phyloP scores from a whole-genome alignment of 108 stramenopile species.

The Fistulifera solaris region DNA sequence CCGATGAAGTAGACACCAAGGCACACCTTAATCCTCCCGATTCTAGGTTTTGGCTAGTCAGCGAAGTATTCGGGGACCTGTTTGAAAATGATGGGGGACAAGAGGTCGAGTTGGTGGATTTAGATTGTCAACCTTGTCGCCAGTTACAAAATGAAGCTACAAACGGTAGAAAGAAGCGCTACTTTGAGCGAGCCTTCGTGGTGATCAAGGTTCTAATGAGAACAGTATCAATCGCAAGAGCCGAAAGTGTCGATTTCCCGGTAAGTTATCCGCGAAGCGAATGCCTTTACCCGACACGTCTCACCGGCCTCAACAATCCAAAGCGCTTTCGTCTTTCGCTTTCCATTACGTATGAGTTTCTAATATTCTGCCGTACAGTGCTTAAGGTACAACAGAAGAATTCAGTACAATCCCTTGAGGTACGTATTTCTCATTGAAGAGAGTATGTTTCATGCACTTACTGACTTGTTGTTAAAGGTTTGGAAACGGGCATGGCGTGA shows the following conservation, averaged over 20 bases:
- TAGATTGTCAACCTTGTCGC: too few species aligned
- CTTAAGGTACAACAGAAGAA: slow-evolving; percentile 66
- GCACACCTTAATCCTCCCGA: background rate
- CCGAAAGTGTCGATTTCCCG: slow-evolving; percentile 55
- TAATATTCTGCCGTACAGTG: slow-evolving; percentile 56
- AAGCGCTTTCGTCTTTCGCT: slow-evolving; percentile 49
- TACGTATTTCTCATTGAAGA: too few species aligned
- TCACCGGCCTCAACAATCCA: too few species aligned
- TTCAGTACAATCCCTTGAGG: slow-evolving; percentile 13
- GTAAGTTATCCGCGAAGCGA: too few species aligned
- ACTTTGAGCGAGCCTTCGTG: slow-evolving; percentile 30
- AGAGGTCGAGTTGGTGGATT: background rate
- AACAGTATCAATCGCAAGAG: slow-evolving; percentile 55
- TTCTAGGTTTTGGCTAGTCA: slow-evolving; percentile 36
- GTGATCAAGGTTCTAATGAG: slow-evolving; percentile 39
- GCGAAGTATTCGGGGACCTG: slow-evolving; percentile 44
- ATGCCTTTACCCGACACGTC: too few species aligned
- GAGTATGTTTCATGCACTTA: too few species aligned
- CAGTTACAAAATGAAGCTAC: too few species aligned
- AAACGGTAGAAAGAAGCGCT: background rate
- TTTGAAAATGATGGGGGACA: slow-evolving; percentile 2
- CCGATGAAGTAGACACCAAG: background rate
- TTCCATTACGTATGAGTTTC: slow-evolving; percentile 56
- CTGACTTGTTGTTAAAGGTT: too few species aligned
- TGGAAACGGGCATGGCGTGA: slow-evolving; percentile 63